Base-by-base conservation (phyloP, 768 basidiomycete genomes). In the Aureoboletus auriporus region DNA sequence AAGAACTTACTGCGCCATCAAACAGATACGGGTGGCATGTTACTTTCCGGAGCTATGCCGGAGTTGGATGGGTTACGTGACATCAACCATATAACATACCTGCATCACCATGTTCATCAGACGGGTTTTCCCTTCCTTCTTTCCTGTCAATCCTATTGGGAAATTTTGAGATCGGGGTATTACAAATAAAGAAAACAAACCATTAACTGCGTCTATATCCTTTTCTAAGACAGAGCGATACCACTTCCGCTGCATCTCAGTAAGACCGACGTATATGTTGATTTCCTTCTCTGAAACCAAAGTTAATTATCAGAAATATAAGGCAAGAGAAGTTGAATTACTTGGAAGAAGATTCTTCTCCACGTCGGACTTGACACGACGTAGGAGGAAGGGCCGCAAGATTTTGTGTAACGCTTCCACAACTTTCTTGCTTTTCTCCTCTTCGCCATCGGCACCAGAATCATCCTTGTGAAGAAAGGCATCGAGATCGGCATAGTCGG, bases 71-170 rank as follows among this genome's bases (percentile, higher is more conserved):
- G 36, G 16, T 31, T 14, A 12, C 12, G 11, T 8, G 26, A 9
- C 20, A 44, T 27, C 14, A 2, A 3, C 27, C 38, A 9, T 11
- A 28, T 23, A 36, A 39, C 72, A n/a, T 16, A 90, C 80, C 77
- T 99, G 96, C 96, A 98, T 98, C 52, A 98, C 96, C 77, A 99
- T 93, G 65, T 98, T 99, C 85, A 97, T 92, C 43, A 98, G 68
- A 30, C 95, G 75, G 5, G 94, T 97, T 73, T 98, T 99, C 47
- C 95, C 95, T 66, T 99, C 96, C 65, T 98, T 98, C 78, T 96
- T 97, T 8, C 94, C 93, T 2, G 91, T 90, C 29, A 93, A 73
- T 35, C 91, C 89, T 90, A 51, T 20, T 9, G 1, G n/a, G 11
- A 17, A 3, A 34, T 4, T 2, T 51, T 46, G 33, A 51, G 39